A percentile compares a stretch with the other conserved stretches of the same genome.
phyloP scores from a whole-genome alignment of 192 early-diverging fungal species.

The Entomortierella beljakovae region DNA sequence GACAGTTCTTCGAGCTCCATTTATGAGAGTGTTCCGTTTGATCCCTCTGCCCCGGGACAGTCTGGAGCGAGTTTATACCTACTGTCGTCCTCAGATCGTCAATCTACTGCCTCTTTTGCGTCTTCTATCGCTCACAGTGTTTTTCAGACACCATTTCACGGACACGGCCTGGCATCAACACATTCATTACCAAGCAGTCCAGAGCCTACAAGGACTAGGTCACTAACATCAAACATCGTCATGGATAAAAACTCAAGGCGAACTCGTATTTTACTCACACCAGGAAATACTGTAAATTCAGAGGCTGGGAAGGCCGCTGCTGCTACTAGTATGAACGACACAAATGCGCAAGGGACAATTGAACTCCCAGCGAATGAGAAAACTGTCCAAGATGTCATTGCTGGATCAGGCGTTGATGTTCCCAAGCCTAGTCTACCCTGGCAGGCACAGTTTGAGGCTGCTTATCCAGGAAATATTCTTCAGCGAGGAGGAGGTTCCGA shows the following conservation, averaged over 20 bases:
- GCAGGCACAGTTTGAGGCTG: slow-evolving; percentile 33
- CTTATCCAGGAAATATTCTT: slow-evolving; percentile 10
- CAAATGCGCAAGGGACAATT: slow-evolving; percentile 54
- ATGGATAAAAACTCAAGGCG: slow-evolving; percentile 55
- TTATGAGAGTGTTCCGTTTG: slow-evolving; percentile 27
- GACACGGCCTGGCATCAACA: slow-evolving; percentile 10
- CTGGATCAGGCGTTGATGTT: slow-evolving; percentile 44
- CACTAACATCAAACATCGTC: slow-evolving; percentile 46
- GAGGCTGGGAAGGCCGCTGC: slow-evolving; percentile 57
- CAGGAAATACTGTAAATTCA: slow-evolving; percentile 46
- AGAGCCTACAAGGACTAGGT: slow-evolving; percentile 23
- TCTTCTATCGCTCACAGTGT: slow-evolving; percentile 28
- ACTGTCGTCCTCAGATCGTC: slow-evolving; percentile 32
- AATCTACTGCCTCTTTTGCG: slow-evolving; percentile 49
- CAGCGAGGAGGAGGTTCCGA: slow-evolving; percentile 9
- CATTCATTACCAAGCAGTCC: slow-evolving; percentile 13
- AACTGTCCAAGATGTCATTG: slow-evolving; percentile 39
- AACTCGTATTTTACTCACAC: slow-evolving; percentile 43
- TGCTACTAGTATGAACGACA: slow-evolving; percentile 60
- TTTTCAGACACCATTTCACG: slow-evolving; percentile 21
- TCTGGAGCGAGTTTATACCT: slow-evolving; percentile 22
- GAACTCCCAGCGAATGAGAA: slow-evolving; percentile 45
- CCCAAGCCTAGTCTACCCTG: slow-evolving; percentile 38
- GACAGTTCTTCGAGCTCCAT: slow-evolving; percentile 26
- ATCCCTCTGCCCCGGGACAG: slow-evolving; percentile 23